Conservation (phyloP, 2,329 filamentous ascomycete genomes). For the Mycogone perniciosa region DNA sequence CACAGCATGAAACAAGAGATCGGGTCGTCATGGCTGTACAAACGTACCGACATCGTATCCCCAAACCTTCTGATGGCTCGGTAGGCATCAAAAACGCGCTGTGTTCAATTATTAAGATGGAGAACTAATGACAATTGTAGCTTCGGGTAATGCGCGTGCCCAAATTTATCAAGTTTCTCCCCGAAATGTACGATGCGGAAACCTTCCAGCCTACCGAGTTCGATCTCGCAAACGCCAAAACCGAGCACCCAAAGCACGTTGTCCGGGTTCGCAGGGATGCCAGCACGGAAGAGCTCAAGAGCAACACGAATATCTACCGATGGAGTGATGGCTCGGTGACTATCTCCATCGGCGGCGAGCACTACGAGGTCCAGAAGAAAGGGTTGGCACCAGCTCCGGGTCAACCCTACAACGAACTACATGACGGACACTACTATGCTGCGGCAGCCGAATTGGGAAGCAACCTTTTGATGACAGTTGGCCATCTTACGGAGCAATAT, state of each 20-base stretch:
- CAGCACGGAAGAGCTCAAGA: constrained; percentile 60
- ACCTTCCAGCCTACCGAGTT: constrained; percentile 56
- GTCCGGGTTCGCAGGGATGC: constrained; percentile 64
- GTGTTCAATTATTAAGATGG: background rate
- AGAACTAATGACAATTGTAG: constrained; percentile 31
- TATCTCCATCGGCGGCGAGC: constrained; percentile 65
- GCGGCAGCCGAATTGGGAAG: constrained; percentile 63
- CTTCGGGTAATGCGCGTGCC: constrained; percentile 66
- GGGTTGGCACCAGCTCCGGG: constrained; percentile 55
- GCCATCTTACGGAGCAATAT: constrained; percentile 69
- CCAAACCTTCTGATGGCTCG: constrained; percentile 63
- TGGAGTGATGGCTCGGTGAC: constrained; percentile 79
- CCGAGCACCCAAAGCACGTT: constrained; percentile 56
- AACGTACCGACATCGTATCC: constrained; percentile 62
- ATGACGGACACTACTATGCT: constrained; percentile 71
- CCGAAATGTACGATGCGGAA: constrained; percentile 58
- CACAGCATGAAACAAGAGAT: constrained; percentile 42
- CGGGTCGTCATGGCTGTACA: constrained; percentile 57
- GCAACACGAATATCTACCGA: constrained; percentile 66
- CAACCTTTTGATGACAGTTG: constrained; percentile 63
- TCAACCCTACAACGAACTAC: constrained; percentile 57
- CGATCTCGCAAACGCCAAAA: constrained; percentile 46
- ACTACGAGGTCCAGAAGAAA: constrained; percentile 70
- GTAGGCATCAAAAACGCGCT: constrained; percentile 39
- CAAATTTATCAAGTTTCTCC: constrained; percentile 63